Evolutionary conservation across 495 filamentous ascomycete species (phyloP).

Genomic region (Neurospora sp.): DNA sequence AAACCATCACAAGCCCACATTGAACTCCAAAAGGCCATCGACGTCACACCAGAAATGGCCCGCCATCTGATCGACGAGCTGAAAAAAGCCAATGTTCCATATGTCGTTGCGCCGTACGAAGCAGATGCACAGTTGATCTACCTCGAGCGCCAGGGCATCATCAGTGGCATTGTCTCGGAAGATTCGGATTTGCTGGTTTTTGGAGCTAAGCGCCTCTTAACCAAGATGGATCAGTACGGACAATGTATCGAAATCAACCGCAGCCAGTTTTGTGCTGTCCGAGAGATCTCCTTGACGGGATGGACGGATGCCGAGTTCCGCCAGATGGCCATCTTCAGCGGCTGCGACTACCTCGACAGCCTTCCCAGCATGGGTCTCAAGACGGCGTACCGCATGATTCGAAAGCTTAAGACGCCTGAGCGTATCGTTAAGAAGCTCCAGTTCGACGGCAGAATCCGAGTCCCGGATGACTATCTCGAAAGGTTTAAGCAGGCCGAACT

Average conservation of each 20-base stretch:
- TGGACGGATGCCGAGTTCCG: constrained; percentile 91
- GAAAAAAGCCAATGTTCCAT: constrained; percentile 66
- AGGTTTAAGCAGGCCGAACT: constrained; percentile 75
- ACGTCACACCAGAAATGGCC: constrained; percentile 95
- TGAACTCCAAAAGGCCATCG: constrained; percentile 90
- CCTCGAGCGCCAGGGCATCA: constrained; percentile 71
- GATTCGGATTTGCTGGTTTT: constrained; percentile 97
- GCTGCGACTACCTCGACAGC: constrained; percentile 89
- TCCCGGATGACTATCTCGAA: constrained; percentile 69
- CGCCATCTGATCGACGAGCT: constrained; percentile 83
- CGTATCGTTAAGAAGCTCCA: constrained; percentile 69
- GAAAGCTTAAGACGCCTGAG: constrained; percentile 81
- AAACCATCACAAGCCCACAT: constrained; percentile 69
- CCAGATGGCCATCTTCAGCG: constrained; percentile 91
- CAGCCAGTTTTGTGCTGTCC: constrained; percentile 74
- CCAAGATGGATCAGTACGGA: constrained; percentile 89
- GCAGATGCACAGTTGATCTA: constrained; percentile 95
- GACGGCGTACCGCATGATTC: constrained; percentile 80
- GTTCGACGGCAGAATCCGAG: constrained; percentile 73
- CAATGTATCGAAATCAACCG: constrained; percentile 87
- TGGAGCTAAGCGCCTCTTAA: constrained; percentile 78
- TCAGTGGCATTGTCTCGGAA: constrained; percentile 84
- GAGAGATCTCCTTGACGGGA: constrained; percentile 77
- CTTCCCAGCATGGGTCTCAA: constrained; percentile 83
- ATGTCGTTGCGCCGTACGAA: constrained; percentile 94